Evolutionary conservation across 306 rosid species (phyloP), one percentile per base, ranked within the genome.

Genomic region (Oxytropis ochrocephala): DNA sequence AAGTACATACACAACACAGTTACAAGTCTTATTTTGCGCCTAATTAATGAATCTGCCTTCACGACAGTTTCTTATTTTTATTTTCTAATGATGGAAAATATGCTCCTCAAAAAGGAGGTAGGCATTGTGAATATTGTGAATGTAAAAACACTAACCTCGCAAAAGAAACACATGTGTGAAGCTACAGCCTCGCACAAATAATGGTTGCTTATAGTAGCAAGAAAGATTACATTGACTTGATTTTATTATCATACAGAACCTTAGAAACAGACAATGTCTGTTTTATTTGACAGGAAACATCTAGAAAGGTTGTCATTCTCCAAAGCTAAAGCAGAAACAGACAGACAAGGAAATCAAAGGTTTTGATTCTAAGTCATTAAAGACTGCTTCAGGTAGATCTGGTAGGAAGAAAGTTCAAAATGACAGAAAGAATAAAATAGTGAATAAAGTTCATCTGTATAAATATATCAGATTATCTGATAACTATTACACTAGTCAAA

Each of bases 181-280:
- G n/a, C n/a, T n/a, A n/a, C n/a, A n/a, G n/a, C n/a, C n/a, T n/a
- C n/a, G n/a, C n/a, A n/a, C n/a, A n/a, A n/a, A n/a, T 81, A 74
- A 79, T 81, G 88, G 81, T 81, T 79, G 70, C 81, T 63, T 83
- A 84, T 50, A 84, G 77, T 79, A 76, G 76, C 21, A 83, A 76
- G n/a, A 72, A 76, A 86, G 83, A 76, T 60, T 81, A 79, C 80
- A 81, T 84, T 21, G 41, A 81, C 72, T 82, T 73, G 88, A 82
- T 61, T 84, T 84, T 51, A 84, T 81, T 2, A 84, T 80, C 82
- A 75, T 46, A 72, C 74, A 73, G 92, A 84, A 72, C 87, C 85
- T 8, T 58, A 53, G 56, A 75, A 72, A 56, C 65, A 56, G 38
- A 55, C 76, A 57, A 43, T 63, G 29, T 47, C 79, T 54, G 58